Base-by-base conservation (phyloP, 331 rosid species). In the Quercus phellos region DNA sequence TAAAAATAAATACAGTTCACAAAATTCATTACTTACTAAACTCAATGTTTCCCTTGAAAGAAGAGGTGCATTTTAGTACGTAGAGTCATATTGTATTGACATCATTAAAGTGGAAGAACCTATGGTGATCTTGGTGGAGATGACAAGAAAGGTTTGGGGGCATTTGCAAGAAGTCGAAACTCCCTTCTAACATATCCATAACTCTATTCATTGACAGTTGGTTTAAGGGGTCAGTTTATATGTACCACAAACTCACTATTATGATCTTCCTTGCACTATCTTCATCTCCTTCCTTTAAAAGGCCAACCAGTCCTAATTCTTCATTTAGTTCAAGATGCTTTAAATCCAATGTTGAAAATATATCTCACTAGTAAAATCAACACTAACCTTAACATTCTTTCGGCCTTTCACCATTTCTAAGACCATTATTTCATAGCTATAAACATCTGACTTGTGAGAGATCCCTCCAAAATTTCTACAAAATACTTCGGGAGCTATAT, bases 361-460 rank as follows among this genome's bases (percentile, higher is more conserved):
- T 74, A 74, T 74, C 16, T 58, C 78, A 74, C 70, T 38, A 0
- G 58, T 74, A 38, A 4, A 3, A 74, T 46, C 50, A 26, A 27
- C 72, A 51, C 22, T 0, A 0, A 24, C 61, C 12, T 61, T n/a
- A 1, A 63, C 5, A 26, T 75, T 75, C 29, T 12, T 63, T 75
- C 35, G 55, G 1, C 18, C 30, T 11, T n/a, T 6, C 2, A 70
- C n/a, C 29, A 76, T 76, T 19, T 76, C 73, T 11, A 76, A 30
- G 51, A 66, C 69, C 75, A 77, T 77, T 58, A 77, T 77, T 21
- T 70, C 59, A 24, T 77, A 77, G 9, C 50, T 77, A 16, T 77
- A 77, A 0, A 77, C 74, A 29, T 67, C 56, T 11, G 43, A 76
- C 24, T 76, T 76, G 24, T 67, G 74, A 4, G 0, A 77, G 0